Conservation (phyloP, 2,329 filamentous ascomycete genomes). For the Phialophora verrucosa region DNA sequence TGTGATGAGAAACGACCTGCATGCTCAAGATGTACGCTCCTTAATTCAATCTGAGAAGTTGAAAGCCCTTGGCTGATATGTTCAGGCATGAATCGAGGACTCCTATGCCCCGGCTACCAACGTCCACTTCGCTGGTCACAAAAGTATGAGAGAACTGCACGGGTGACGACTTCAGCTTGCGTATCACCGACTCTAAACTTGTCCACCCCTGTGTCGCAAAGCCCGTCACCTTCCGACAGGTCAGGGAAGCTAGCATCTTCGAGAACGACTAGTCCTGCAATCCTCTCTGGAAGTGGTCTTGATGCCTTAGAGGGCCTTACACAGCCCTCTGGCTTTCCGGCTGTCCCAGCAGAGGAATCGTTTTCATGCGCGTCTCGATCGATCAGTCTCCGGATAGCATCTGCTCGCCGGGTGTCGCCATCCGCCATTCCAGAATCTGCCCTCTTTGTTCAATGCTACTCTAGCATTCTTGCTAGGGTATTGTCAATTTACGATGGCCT, state of each 20-base stretch:
- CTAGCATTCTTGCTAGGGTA: conserved; percentile 7
- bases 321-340: too few species aligned
- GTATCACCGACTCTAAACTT: neutral
- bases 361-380: neutral
- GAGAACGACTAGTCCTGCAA: neutral
- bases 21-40: conserved; percentile 19
- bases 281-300: neutral
- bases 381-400: neutral
- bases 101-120: conserved; percentile 16
- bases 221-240: neutral
- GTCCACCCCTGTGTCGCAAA: neutral
- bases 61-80: neutral
- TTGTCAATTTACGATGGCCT: conserved; percentile 17
- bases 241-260: neutral
- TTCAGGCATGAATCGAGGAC: conserved; percentile 15
- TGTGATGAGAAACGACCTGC: conserved; percentile 18
- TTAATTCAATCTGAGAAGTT: neutral
- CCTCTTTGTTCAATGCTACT: conserved; percentile 6
- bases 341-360: neutral
- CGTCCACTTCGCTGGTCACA: conserved; percentile 15
- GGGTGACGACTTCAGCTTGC: neutral
- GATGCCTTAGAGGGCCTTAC: neutral
- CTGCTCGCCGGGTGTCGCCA: neutral
- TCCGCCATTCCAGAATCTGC: conserved; percentile 3
- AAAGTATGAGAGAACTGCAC: conserved; percentile 13